These are phyloP conservation scores for Binderoboletus segoi DNA, from an alignment of 1,284 basidiomycete species.

Conservation along the genomic window DNA sequence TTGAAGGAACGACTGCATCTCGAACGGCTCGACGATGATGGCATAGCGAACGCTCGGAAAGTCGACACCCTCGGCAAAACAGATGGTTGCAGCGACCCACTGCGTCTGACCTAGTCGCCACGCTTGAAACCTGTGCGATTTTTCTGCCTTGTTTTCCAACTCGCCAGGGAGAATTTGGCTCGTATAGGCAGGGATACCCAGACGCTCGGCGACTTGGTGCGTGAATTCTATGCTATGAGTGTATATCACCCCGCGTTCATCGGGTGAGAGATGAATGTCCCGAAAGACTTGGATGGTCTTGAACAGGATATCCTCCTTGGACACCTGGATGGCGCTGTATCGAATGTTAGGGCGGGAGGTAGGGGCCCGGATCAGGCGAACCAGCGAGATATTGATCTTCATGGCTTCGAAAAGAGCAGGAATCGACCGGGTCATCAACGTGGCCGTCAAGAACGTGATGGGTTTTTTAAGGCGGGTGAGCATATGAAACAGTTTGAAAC, in stretches of 20 bases:
- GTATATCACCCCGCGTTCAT: slow-evolving; percentile 4
- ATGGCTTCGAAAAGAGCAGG: background rate
- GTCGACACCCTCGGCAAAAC: slow-evolving; percentile 2
- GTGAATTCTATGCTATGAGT: background rate
- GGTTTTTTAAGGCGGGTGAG: slow-evolving; percentile 15
- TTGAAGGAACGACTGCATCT: slow-evolving; percentile 7
- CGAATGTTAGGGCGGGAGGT: background rate
- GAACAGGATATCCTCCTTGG: accelerated
- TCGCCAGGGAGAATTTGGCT: background rate
- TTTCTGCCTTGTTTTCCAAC: background rate
- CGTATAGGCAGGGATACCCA: background rate
- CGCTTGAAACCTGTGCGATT: background rate
- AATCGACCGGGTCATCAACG: slow-evolving; percentile 12
- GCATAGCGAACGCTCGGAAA: slow-evolving; percentile 1
- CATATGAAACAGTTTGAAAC: slow-evolving; percentile 20
- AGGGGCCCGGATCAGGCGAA: background rate
- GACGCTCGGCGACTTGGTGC: background rate
- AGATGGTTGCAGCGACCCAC: slow-evolving; percentile 1
- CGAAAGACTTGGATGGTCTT: background rate
- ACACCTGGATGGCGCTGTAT: background rate
- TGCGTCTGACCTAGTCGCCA: background rate
- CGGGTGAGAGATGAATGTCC: background rate
- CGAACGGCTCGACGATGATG: background rate
- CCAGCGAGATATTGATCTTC: background rate
- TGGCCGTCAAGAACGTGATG: slow-evolving; percentile 22